Conservation (phyloP, 257 asterid genomes). For the Solanum etuberosum region DNA sequence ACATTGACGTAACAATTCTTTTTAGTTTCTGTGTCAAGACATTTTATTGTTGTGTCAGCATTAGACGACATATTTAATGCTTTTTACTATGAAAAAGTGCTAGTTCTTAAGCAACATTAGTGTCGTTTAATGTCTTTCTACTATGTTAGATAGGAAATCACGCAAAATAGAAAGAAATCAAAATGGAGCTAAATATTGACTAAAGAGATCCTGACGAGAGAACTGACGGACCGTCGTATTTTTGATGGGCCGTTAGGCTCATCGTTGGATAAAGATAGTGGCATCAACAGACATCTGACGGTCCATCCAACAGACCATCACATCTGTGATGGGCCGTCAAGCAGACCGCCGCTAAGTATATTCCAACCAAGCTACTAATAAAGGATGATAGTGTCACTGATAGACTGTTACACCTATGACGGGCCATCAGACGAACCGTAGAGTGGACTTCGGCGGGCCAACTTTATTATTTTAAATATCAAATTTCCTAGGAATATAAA, state of each 20-base stretch:
- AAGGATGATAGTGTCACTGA: background rate
- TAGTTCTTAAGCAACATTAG: background rate
- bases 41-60: background rate
- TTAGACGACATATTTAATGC: background rate
- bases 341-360: background rate
- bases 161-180: background rate
- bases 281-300: background rate
- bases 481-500: background rate
- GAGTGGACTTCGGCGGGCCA: background rate
- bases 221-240: background rate
- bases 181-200: background rate
- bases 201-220: background rate
- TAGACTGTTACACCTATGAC: background rate
- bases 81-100: background rate
- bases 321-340: background rate
- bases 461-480: background rate
- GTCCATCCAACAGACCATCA: background rate
- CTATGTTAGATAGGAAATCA: background rate
- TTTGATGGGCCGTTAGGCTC: background rate
- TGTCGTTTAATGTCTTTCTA: background rate
- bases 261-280: background rate
- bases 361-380: background rate
- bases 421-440: background rate
- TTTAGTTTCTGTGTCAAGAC: background rate
- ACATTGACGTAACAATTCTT: background rate